Conservation (phyloP, 306 rosid genomes). For the Fragaria ananassa region DNA sequence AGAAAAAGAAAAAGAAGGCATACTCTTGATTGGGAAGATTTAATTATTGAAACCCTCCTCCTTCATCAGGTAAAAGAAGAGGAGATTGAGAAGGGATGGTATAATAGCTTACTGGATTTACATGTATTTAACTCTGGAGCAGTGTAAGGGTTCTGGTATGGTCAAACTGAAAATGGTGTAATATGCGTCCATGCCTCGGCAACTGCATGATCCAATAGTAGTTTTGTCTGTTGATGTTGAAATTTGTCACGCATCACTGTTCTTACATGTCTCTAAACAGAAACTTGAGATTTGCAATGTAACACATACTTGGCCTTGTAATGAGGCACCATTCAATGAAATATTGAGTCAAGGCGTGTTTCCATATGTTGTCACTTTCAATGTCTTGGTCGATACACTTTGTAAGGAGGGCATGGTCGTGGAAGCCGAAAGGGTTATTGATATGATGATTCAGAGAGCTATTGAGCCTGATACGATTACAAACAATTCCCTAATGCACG, state of each 20-base stretch:
- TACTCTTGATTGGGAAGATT: slow-evolving; percentile 75
- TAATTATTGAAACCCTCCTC: slow-evolving; percentile 70
- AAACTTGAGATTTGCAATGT: background rate
- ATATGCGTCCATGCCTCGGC: background rate
- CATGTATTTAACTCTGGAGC: slow-evolving; percentile 58
- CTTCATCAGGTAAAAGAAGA: slow-evolving; percentile 71
- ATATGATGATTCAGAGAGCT: background rate
- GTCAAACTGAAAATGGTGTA: background rate
- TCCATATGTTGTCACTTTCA: background rate
- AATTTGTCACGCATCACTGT: background rate
- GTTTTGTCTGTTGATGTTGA: background rate
- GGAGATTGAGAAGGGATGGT: slow-evolving; percentile 86
- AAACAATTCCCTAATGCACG: background rate
- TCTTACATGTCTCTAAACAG: background rate
- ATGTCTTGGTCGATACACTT: background rate
- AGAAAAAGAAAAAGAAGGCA: slow-evolving; percentile 45
- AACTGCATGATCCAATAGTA: background rate
- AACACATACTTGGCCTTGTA: background rate
- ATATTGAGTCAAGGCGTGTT: background rate
- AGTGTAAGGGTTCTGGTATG: slow-evolving; percentile 18
- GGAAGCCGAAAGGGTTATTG: background rate
- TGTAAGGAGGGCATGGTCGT: background rate
- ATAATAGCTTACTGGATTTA: slow-evolving; percentile 54
- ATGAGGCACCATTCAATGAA: background rate
- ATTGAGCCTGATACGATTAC: background rate